Percentiles rank a stretch among this genome's conserved stretches.
phyloP scores from a whole-genome alignment of 306 rosid species.

The Prunus fruticosa region DNA sequence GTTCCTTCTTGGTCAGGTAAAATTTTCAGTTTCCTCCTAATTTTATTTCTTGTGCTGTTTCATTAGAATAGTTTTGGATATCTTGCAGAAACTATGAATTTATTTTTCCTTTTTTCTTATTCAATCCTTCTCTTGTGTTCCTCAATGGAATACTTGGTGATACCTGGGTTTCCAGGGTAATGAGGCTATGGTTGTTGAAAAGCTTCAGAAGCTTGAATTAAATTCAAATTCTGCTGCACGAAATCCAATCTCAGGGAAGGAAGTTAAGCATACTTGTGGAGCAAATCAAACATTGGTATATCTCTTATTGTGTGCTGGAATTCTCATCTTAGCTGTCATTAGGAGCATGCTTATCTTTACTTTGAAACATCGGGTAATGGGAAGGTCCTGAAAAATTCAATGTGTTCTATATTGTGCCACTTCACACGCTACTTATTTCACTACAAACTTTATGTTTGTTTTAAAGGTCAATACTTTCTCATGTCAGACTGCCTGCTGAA shows the following conservation, averaged over 20 bases:
- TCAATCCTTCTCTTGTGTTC: conserved; percentile 9
- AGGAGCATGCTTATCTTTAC: no score
- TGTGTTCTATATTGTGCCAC: no score
- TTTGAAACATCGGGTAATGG: no score
- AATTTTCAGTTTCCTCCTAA: conserved; percentile 12
- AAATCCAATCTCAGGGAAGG: conserved; percentile 61
- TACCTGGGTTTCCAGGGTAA: conserved; percentile 57
- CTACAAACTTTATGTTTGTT: no score
- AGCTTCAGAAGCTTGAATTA: conserved; percentile 71
- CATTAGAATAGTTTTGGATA: conserved; percentile 12
- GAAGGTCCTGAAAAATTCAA: no score
- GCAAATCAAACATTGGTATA: conserved; percentile 67
- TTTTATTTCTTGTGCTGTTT: conserved; percentile 9
- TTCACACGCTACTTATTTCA: no score
- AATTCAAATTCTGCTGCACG: conserved; percentile 52
- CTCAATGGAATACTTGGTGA: conserved; percentile 8
- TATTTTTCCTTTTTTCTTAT: neutral
- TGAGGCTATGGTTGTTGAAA: conserved; percentile 68
- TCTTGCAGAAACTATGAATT: conserved; percentile 25
- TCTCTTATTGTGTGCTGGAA: conserved; percentile 19
- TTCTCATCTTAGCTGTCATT: conserved; percentile 27
- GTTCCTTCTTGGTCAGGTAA: conserved; percentile 85
- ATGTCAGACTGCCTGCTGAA: no score
- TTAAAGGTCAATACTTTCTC: no score
- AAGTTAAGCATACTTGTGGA: conserved; percentile 51